These are phyloP conservation scores for Hysterium pulicare DNA, from an alignment of 2,329 filamentous ascomycete species.

Conservation along the genomic window DNA sequence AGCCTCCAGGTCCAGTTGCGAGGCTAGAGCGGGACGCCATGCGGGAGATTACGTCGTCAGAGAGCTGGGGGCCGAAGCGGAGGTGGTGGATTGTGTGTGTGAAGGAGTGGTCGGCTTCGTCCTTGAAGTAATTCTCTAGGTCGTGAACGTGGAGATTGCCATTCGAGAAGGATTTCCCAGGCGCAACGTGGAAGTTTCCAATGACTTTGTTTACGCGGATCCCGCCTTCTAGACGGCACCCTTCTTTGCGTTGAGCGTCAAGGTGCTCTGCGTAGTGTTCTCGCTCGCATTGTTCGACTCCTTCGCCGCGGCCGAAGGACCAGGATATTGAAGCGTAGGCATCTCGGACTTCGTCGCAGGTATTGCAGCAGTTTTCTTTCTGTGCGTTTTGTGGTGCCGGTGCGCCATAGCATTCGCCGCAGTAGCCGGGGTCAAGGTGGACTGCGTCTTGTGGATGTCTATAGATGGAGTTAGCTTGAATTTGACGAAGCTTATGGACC, in stretches of 20 bases:
- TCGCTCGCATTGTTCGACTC: slow-evolving; percentile 89
- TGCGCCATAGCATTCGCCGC: slow-evolving; percentile 89
- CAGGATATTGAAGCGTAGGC: slow-evolving; percentile 86
- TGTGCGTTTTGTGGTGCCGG: slow-evolving; percentile 64
- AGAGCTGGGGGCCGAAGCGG: slow-evolving; percentile 88
- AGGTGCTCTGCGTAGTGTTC: slow-evolving; percentile 91
- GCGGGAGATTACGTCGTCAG: slow-evolving; percentile 58
- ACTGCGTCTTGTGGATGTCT: slow-evolving; percentile 65
- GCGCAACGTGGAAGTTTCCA: slow-evolving; percentile 97
- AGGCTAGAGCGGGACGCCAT: slow-evolving; percentile 40
- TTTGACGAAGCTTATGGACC: background rate
- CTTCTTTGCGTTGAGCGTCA: slow-evolving; percentile 83
- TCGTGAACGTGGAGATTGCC: slow-evolving; percentile 98
- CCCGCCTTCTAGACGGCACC: slow-evolving; percentile 88
- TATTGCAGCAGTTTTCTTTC: slow-evolving; percentile 93
- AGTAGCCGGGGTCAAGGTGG: slow-evolving; percentile 89
- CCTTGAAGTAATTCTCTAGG: slow-evolving; percentile 88
- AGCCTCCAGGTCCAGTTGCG: slow-evolving; percentile 59
- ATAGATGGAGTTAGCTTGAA: slow-evolving; percentile 2
- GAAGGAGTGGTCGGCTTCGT: slow-evolving; percentile 75
- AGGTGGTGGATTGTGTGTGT: slow-evolving; percentile 84
- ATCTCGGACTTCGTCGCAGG: slow-evolving; percentile 93
- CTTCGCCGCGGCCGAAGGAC: slow-evolving; percentile 90
- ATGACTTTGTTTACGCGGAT: slow-evolving; percentile 97
- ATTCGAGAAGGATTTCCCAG: slow-evolving; percentile 91